phyloP scores from a whole-genome alignment of 2,329 filamentous ascomycete species.

The Aspergillus aculeatinus region DNA sequence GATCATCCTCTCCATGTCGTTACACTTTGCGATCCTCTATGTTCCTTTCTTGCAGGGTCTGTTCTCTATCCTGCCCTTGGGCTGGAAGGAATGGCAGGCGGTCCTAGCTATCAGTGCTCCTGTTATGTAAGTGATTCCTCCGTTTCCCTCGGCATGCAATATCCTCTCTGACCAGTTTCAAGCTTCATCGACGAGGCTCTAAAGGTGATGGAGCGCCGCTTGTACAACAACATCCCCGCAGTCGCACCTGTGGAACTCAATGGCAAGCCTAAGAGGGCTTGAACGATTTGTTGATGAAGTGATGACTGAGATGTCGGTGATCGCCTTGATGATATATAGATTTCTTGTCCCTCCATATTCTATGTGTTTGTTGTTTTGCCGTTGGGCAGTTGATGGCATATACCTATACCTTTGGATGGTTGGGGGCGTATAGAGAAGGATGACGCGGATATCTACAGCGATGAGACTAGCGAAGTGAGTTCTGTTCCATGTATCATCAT shows the following conservation, averaged over 20 bases:
- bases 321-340: constrained; percentile 23
- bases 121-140: constrained; percentile 70
- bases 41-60: constrained; percentile 81
- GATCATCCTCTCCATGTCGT: constrained; percentile 84
- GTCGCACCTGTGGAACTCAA: constrained; percentile 27
- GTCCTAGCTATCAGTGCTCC: constrained; percentile 85
- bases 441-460: not conserved
- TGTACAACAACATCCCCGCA: constrained; percentile 53
- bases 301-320: constrained; percentile 16
- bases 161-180: constrained; percentile 20
- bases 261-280: constrained; percentile 41
- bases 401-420: constrained; percentile 20
- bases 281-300: constrained; percentile 18
- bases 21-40: constrained; percentile 94
- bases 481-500: not conserved
- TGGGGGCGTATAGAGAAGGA: constrained; percentile 11
- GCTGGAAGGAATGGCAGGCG: constrained; percentile 86
- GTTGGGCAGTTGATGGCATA: constrained; percentile 18
- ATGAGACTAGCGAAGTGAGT: not conserved
- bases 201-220: constrained; percentile 71
- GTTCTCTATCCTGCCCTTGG: constrained; percentile 87
- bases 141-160: not conserved
- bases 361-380: constrained; percentile 8
- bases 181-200: constrained; percentile 80
- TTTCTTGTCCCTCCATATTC: constrained; percentile 14